Base-by-base conservation (phyloP, 1,284 basidiomycete genomes). In the Athelia psychrophila region DNA sequence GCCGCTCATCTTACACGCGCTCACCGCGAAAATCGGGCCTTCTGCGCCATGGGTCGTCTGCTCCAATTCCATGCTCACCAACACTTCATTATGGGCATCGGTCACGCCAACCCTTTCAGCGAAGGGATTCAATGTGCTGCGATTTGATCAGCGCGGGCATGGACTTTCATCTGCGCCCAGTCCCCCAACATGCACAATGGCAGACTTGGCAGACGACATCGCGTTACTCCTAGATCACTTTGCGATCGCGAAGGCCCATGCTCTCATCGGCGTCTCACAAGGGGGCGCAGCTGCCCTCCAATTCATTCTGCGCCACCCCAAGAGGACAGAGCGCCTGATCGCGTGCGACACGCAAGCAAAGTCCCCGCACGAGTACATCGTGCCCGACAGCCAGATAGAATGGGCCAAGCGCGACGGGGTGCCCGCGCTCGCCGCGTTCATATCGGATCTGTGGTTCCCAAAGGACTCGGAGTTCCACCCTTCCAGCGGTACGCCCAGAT, bases 61-160 rank as follows among this genome's bases (percentile, higher is more conserved):
- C 46, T 62, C 71, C 44, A 79, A 80, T 55, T 75, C 76, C 4
- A 68, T 80, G 2, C 61, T 78, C 5, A 80, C 78, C 3, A 66
- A 75, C 54, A 64, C 65, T 54, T 62, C 63, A 3, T 74, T 79
- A 71, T 80, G 77, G 77, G 64, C 64, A 36, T 67, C 66, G 51
- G 55, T 76, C 47, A 56, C 77, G 19, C 72, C 77, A 2, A 62
- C 64, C 52, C 63, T 77, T 42, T 46, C 55, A 22, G 18, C 57
- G 51, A 54, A 56, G 48, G 36, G 53, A 12, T 78, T 68, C 61
- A 80, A 80, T 58, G 58, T 79, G 20, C 63, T 80, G 19, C 55
- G 78, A 2, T 73, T 77, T 52, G 75, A 74, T 16, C 77, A 78
- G 56, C 69, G 77, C 18, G 77, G 77, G 4, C 77, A 79, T 51